Evolutionary conservation across 75 land plant species (phyloP), one percentile per base, ranked within the genome.

Genomic region (Picea glauca): DNA sequence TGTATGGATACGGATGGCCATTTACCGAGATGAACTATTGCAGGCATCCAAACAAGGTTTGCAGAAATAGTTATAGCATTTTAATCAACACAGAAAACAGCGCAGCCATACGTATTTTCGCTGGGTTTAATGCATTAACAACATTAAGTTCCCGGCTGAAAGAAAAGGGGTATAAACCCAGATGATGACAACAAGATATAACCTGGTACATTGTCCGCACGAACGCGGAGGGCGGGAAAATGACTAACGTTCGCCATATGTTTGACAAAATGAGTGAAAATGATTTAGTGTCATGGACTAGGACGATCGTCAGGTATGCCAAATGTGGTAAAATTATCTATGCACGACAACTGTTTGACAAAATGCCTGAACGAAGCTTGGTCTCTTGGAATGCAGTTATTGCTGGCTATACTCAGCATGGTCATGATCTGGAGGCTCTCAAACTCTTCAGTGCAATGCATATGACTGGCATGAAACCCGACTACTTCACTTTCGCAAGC

Each of bases 401-500:
- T 15, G 75, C 74, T 32, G 72, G 72, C 5, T 67, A 67, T 67
- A 5, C 72, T 5, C 72, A 67, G 33, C 18, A 32, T 33, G 43
- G 72, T 31, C 72, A 60, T 23, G 57, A 57, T 38, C 2, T 9
- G 56, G 85, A 87, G 46, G 87, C 87, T 79, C 62, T 90, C 23
- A 58, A 33, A 3, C 60, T 82, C 58, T 87, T 87, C 75, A 56
- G 56, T 33, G 60, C 58, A 66, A 90, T 90, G 89, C 84, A 76
- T 46, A 18, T 11, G 5, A 54, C 58, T 23, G 76, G 76, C 12
- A 58, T 90, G 56, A 75, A 62, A 60, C 54, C 78, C 38, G 88
- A 89, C 67, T 76, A 80, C 33, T 83, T 84, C 58, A 87, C 91
- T 17, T 85, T 31, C 32, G 83, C 86, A 0, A 81, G 85, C 21